Conservation (phyloP, 768 basidiomycete genomes). For the Lactarius trivialis region DNA sequence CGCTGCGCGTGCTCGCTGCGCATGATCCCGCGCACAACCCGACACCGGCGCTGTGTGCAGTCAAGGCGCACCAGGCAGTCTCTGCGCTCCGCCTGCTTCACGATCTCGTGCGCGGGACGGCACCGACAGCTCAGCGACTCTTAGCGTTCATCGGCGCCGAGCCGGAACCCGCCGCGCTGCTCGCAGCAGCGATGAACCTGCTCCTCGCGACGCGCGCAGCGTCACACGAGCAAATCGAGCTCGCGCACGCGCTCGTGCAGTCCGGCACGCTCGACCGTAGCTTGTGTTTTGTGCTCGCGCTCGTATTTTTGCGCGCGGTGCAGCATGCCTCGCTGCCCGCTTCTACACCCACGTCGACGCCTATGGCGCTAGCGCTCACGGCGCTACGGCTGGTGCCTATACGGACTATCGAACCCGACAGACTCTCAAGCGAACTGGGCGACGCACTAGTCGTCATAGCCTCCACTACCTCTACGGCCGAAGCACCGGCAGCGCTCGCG, state of each 20-base stretch:
- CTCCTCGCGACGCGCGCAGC: slow-evolving; percentile 45
- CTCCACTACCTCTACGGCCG: slow-evolving; percentile 12
- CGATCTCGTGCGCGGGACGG: slow-evolving; percentile 38
- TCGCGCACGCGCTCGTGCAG: slow-evolving; percentile 33
- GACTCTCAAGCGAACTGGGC: slow-evolving; percentile 33
- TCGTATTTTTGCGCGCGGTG: slow-evolving; percentile 27
- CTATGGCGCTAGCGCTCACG: slow-evolving; percentile 10
- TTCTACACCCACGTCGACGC: slow-evolving; percentile 4
- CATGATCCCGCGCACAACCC: slow-evolving; percentile 32
- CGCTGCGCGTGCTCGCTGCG: slow-evolving; percentile 39
- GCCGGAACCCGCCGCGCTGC: slow-evolving; percentile 37
- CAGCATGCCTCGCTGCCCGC: slow-evolving; percentile 26
- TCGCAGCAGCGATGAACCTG: slow-evolving; percentile 39
- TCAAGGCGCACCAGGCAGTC: slow-evolving; percentile 45
- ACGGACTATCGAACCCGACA: slow-evolving; percentile 18
- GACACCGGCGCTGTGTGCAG: slow-evolving; percentile 26
- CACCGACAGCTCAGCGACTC: slow-evolving; percentile 39
- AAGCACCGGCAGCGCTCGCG: slow-evolving; percentile 35
- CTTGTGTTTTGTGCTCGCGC: slow-evolving; percentile 24
- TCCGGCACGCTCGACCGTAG: slow-evolving; percentile 27
- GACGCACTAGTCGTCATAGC: slow-evolving; percentile 31
- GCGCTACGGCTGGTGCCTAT: slow-evolving; percentile 17
- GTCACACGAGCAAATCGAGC: slow-evolving; percentile 38
- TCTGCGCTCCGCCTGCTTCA: slow-evolving; percentile 45
- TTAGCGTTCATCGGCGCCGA: slow-evolving; percentile 36